These are phyloP conservation scores for Populus hybrid DNA, from an alignment of 441 rosid genomes.

Conservation along the genomic window DNA sequence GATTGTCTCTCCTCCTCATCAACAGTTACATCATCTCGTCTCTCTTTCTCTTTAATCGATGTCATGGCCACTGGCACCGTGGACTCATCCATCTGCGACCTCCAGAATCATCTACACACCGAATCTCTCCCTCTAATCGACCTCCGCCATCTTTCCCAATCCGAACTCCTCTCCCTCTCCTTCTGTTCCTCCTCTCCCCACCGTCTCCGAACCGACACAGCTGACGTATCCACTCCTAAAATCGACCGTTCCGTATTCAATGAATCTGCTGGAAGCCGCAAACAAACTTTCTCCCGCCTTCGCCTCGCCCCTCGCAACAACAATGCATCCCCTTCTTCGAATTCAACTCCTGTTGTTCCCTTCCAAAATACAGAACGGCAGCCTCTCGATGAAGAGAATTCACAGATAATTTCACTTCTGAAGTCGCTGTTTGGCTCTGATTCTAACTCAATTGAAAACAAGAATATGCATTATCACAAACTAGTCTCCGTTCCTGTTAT, in stretches of 20 bases:
- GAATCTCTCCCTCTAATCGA: constrained; percentile 68
- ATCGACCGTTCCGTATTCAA: constrained; percentile 91
- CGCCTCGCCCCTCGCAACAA: constrained; percentile 58
- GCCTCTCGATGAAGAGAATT: constrained; percentile 43
- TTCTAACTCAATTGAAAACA: constrained; percentile 3
- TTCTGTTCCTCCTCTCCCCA: constrained; percentile 41
- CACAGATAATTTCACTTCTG: constrained; percentile 43
- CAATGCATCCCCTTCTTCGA: constrained; percentile 22
- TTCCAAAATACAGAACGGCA: constrained; percentile 20
- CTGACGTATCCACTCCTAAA: constrained; percentile 58
- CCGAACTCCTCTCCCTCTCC: constrained; percentile 58
- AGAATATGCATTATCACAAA: constrained; percentile 24
- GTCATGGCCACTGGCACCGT: too few relatives aligned
- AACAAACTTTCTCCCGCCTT: constrained; percentile 86
- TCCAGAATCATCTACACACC: constrained; percentile 10
- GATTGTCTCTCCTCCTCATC: too few relatives aligned
- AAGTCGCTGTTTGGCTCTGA: constrained; percentile 57
- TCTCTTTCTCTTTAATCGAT: too few relatives aligned
- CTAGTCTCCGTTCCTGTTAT: constrained; percentile 43
- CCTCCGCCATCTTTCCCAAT: constrained; percentile 57
- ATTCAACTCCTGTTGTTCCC: constrained; percentile 11
- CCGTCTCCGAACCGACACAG: constrained; percentile 29
- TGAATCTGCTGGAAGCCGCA: constrained; percentile 91
- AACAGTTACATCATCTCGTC: too few relatives aligned
- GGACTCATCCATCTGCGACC: too few relatives aligned